Conservation (phyloP, 306 rosid genomes). For the Senna tora region DNA sequence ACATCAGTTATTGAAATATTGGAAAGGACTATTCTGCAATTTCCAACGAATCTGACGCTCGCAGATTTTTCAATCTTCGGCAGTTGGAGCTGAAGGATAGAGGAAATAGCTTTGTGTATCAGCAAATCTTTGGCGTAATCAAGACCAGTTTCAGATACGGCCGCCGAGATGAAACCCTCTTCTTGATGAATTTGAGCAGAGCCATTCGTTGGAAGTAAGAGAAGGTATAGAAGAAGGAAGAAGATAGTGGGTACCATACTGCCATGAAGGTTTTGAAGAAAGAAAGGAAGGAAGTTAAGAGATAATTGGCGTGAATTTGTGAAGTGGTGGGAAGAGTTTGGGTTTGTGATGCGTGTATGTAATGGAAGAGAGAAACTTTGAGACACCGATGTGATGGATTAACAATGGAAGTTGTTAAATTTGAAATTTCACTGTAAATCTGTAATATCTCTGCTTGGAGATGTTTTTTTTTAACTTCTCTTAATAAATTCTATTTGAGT, state of each 20-base stretch:
- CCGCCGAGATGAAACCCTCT: slow-evolving; percentile 68
- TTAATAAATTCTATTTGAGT: too few relatives aligned
- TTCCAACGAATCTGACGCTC: slow-evolving; percentile 60
- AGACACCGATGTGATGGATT: slow-evolving; percentile 30
- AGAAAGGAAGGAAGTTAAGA: slow-evolving; percentile 37
- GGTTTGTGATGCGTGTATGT: not conserved
- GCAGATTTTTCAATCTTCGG: slow-evolving; percentile 62
- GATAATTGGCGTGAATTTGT: not conserved
- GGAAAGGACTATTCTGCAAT: slow-evolving; percentile 65
- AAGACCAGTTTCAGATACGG: slow-evolving; percentile 72
- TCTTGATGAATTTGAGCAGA: slow-evolving; percentile 44
- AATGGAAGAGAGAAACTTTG: slow-evolving; percentile 28
- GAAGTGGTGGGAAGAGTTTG: slow-evolving; percentile 6
- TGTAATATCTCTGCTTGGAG: too few relatives aligned
- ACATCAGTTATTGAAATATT: slow-evolving; percentile 54
- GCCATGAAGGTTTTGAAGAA: slow-evolving; percentile 39
- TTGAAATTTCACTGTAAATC: not conserved
- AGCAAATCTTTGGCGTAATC: slow-evolving; percentile 71
- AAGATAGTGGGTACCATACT: slow-evolving; percentile 30
- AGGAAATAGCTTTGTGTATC: slow-evolving; percentile 58
- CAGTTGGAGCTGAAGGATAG: slow-evolving; percentile 63
- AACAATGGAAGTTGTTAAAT: not conserved
- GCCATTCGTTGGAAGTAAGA: slow-evolving; percentile 41
- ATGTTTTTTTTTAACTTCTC: too few relatives aligned
- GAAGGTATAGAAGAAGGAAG: slow-evolving; percentile 38